A percentile compares a stretch with the other conserved stretches of the same genome.
Evolutionary conservation across 2,329 filamentous ascomycete species (phyloP).

Genomic region (Hymenoscyphus salicellus): DNA sequence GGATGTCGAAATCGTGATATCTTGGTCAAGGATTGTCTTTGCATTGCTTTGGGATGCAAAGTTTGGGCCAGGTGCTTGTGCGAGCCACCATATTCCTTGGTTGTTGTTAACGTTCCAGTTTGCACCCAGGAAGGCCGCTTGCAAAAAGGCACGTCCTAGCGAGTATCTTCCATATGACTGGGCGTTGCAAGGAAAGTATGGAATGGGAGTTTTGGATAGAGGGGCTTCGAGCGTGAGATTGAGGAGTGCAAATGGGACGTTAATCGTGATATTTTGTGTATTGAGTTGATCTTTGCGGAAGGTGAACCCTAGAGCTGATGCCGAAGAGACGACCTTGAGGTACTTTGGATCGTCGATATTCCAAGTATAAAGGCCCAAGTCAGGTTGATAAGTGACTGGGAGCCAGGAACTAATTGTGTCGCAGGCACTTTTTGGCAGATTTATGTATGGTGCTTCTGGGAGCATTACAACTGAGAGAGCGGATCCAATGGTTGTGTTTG

Average conservation of each 20-base stretch:
- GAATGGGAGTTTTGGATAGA: constrained; percentile 9
- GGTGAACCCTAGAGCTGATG: constrained; percentile 36
- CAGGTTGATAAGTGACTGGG: constrained; percentile 33
- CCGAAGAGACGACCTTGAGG: constrained; percentile 35
- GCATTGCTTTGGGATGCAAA: constrained; percentile 2
- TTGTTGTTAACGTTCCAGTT: constrained; percentile 28
- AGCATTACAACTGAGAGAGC: constrained; percentile 13
- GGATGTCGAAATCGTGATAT: constrained; percentile 11
- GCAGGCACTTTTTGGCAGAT: constrained; percentile 33
- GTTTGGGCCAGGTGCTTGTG: constrained; percentile 33
- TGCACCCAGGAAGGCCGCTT: constrained; percentile 38
- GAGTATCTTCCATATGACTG: constrained; percentile 11
- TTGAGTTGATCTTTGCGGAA: constrained; percentile 28
- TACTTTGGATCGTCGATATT: constrained; percentile 30
- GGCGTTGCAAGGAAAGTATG: constrained; percentile 25
- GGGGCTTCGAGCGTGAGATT: constrained; percentile 23
- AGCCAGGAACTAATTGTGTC: constrained; percentile 35
- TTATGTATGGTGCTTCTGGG: constrained; percentile 33
- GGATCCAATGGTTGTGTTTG: constrained; percentile 16
- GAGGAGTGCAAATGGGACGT: constrained; percentile 22
- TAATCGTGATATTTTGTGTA: constrained; percentile 34
- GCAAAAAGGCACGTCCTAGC: constrained; percentile 40
- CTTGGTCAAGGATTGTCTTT: constrained; percentile 6
- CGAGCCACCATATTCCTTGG: constrained; percentile 29
- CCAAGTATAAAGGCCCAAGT: constrained; percentile 36